Percentiles rank a stretch among this genome's conserved stretches.
Conservation (phyloP, 2,329 filamentous ascomycete species). For the Ustulina deusta region DNA sequence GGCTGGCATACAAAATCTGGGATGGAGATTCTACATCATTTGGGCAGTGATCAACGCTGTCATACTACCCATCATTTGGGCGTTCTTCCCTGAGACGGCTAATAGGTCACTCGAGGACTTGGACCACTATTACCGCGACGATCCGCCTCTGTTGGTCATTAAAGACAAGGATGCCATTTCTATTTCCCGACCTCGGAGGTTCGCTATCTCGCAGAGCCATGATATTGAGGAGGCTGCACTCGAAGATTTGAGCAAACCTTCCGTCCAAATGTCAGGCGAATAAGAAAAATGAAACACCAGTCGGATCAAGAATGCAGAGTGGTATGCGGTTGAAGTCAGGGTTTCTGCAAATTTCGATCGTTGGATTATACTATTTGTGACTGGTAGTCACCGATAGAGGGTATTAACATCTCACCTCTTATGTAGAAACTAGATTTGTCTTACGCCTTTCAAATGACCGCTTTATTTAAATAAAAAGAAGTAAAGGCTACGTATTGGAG, state of each 20-base stretch:
- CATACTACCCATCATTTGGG: conserved; percentile 58
- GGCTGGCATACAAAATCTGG: conserved; percentile 54
- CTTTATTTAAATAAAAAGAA: too few relatives aligned
- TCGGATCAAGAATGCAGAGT: too few relatives aligned
- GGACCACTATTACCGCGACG: conserved; percentile 47
- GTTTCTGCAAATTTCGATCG: too few relatives aligned
- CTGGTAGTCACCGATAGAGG: background rate
- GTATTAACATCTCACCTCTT: background rate
- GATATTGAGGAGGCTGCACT: conserved; percentile 43
- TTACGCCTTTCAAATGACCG: too few relatives aligned
- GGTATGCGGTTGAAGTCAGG: background rate
- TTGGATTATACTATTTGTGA: too few relatives aligned
- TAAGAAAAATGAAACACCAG: background rate
- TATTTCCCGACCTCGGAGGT: conserved; percentile 39
- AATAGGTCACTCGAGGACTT: conserved; percentile 46
- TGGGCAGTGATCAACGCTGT: conserved; percentile 60
- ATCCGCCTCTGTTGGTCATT: conserved; percentile 44
- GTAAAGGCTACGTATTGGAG: too few relatives aligned
- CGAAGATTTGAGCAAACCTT: conserved; percentile 36
- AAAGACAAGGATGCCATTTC: conserved; percentile 44
- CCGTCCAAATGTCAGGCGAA: background rate
- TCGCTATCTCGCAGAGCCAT: conserved; percentile 37
- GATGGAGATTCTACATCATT: conserved; percentile 64
- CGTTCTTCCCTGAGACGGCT: conserved; percentile 60
- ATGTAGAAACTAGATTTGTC: background rate